Conservation (phyloP, 139 green algal genomes). For the Chlorella sp. region DNA sequence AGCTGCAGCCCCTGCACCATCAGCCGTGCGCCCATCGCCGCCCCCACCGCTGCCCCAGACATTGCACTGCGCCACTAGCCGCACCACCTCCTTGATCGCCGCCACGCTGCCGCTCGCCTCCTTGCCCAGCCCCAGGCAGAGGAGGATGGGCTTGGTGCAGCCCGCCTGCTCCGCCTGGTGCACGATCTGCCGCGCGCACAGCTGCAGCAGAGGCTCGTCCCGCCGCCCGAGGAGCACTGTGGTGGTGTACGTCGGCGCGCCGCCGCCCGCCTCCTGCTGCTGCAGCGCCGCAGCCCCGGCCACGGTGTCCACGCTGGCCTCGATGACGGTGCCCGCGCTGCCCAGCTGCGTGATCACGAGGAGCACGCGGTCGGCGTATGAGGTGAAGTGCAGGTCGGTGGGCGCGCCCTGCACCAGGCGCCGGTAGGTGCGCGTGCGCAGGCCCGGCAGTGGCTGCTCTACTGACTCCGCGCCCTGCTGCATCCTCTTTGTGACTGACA, state of each 20-base stretch:
- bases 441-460: no score
- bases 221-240: slow-evolving; percentile 31
- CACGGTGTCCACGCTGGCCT: slow-evolving; percentile 2
- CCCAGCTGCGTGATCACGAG: slow-evolving; percentile 40
- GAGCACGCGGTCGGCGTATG: slow-evolving; percentile 33
- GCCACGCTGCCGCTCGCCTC: slow-evolving; percentile 15
- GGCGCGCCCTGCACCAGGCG: slow-evolving; percentile 13
- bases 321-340: slow-evolving; percentile 35
- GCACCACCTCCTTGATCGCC: slow-evolving; percentile 23
- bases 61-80: slow-evolving; percentile 22
- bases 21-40: no score
- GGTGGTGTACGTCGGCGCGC: slow-evolving; percentile 39
- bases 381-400: slow-evolving; percentile 33
- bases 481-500: no score
- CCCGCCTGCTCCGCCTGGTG: slow-evolving; percentile 15
- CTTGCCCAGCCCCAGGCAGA: slow-evolving; percentile 38
- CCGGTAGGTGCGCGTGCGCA: slow-evolving; percentile 21
- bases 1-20: no score
- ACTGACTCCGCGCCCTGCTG: no score
- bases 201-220: slow-evolving; percentile 31
- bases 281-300: not conserved
- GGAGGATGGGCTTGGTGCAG: slow-evolving; percentile 33
- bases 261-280: no score
- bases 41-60: no score
- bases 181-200: slow-evolving; percentile 37